Evolutionary conservation across 169 alveolate genomes (phyloP).

Genomic region (Neospora caninum): DNA sequence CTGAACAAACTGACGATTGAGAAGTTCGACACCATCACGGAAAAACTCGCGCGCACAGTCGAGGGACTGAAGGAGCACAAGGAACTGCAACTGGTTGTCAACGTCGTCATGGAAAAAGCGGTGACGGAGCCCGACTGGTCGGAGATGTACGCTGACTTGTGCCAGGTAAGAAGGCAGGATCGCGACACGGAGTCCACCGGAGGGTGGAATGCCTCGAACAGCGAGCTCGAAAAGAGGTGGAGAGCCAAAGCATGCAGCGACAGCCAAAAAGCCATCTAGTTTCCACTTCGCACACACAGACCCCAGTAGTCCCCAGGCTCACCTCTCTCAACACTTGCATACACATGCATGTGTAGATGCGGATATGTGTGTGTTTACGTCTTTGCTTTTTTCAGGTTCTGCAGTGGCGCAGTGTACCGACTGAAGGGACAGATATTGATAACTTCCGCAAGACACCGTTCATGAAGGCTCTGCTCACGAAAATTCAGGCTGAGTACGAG

Average conservation of each 20-base stretch:
- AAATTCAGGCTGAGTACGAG: conserved; percentile 63
- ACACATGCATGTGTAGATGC: too few relatives aligned
- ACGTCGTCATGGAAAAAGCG: conserved; percentile 79
- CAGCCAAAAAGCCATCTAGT: too few relatives aligned
- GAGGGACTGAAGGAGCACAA: conserved; percentile 62
- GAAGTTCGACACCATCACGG: conserved; percentile 88
- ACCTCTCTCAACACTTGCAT: too few relatives aligned
- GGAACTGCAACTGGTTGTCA: conserved; percentile 59
- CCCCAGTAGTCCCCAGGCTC: too few relatives aligned
- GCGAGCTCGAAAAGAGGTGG: too few relatives aligned
- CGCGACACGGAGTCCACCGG: too few relatives aligned
- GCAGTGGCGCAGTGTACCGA: conserved; percentile 63
- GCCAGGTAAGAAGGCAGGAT: conserved; percentile 71
- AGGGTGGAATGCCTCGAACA: not conserved
- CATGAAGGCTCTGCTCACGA: conserved; percentile 50
- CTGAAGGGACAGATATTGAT: conserved; percentile 50
- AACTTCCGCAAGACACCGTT: conserved; percentile 54
- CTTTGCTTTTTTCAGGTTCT: conserved; percentile 17
- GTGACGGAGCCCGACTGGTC: conserved; percentile 92
- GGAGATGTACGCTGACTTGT: conserved; percentile 92
- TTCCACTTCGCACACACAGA: too few relatives aligned
- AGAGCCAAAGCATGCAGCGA: too few relatives aligned
- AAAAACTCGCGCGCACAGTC: conserved; percentile 85
- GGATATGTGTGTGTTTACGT: not conserved
- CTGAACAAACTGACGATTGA: conserved; percentile 90